These are phyloP conservation scores for Apiotrichum veenhuisii DNA, from an alignment of 1,284 basidiomycete species.

Conservation along the genomic window DNA sequence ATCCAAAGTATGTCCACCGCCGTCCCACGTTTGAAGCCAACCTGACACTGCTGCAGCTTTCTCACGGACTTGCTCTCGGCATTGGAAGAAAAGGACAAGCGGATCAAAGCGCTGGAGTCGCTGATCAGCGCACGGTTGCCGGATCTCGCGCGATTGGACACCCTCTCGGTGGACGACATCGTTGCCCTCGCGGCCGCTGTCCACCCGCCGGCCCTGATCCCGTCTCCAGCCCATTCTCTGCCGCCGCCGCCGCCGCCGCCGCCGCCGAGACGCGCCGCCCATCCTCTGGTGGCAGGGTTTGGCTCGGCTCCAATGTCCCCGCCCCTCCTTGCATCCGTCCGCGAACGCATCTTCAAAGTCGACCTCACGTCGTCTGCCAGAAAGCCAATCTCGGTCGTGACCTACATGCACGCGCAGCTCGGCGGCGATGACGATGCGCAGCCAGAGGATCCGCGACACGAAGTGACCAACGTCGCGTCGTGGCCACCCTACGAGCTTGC, in stretches of 20 bases:
- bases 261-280: neutral
- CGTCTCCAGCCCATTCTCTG: too few species aligned
- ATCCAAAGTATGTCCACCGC: conserved; percentile 7
- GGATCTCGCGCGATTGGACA: neutral
- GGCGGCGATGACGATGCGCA: neutral
- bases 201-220: too few species aligned
- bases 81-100: conserved; percentile 11
- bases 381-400: conserved; percentile 2
- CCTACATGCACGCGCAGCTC: conserved; percentile 5
- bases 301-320: neutral
- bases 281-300: conserved; percentile 1
- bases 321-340: neutral
- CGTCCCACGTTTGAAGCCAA: too few species aligned
- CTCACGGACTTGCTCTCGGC: conserved; percentile 11
- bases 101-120: conserved; percentile 5
- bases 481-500: conserved; percentile 11
- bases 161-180: conserved; percentile 1
- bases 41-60: conserved; percentile 6
- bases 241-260: neutral
- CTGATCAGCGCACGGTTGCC: conserved; percentile 6
- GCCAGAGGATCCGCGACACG: neutral
- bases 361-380: neutral
- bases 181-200: neutral
- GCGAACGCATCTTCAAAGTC: conserved; percentile 2
- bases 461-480: conserved; percentile 1